Base-by-base conservation (phyloP, 2,329 filamentous ascomycete genomes). In the Aureobasidium zeae region DNA sequence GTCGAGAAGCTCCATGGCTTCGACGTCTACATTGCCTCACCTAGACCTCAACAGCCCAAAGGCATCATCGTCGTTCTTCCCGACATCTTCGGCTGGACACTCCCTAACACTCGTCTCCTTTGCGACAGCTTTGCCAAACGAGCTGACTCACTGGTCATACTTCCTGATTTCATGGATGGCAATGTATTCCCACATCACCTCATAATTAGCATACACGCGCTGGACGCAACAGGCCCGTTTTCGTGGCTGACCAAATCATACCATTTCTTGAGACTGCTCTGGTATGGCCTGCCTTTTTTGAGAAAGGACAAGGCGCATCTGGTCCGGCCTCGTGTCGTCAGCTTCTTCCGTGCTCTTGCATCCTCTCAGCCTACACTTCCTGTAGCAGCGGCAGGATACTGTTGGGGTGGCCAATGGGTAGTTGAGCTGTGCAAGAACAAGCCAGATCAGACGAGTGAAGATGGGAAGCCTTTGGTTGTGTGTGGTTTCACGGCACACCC, bases 51-150 rank as follows among this genome's bases (percentile, higher is more conserved):
- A 22, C 38, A 44, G 13, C 53, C 56, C 3, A 62, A 57, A 43
- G 62, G 60, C 36, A 53, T 63, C 31, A 53, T 65, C 9, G 55
- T 63, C 17, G 63, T 65, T 39, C 54, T 64, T 13, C 57, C 62
- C 5, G 62, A 65, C 48, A 56, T 60, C 6, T 65, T 65, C 44
- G 63, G 62, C 13, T 59, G 56, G 53, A 49, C 48, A 3, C 48
- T 63, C 11, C 54, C 57, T 10, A 65, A 64, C 52, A 62, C 56
- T 26, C 51, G 57, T 11, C 58, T 65, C 13, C 53, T 65, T 6
- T 59, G 60, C 8, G 63, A 65, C 41, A 53, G 54, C 7, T 62
- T 59, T 41, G 61, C 61, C 1, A 53, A 54, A 38, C 55, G 57
- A 32, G 57, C 57, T 1, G 46, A 48, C 19, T 59, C 51, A 37